A percentile compares a stretch with the other conserved stretches of the same genome.
phyloP scores from a whole-genome alignment of 768 basidiomycete genomes.

The Podaxis pistillaris region DNA sequence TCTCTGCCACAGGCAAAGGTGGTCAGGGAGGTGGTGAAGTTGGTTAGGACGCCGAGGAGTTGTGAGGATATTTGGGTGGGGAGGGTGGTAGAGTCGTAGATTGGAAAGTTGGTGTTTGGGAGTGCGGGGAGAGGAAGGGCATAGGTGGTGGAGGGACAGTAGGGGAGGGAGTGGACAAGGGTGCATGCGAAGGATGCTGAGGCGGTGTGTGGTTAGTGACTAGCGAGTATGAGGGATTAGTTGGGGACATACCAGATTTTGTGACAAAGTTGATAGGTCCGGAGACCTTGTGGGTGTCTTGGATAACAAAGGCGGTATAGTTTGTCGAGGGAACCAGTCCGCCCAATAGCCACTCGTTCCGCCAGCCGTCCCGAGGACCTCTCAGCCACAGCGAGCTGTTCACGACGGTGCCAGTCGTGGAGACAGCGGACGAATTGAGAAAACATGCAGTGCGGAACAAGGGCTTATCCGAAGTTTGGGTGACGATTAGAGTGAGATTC shows the following conservation, averaged over 20 bases:
- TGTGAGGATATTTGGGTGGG: conserved; percentile 31
- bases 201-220: too few species aligned
- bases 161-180: conserved; percentile 68
- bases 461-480: conserved; percentile 42
- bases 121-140: conserved; percentile 64
- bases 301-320: conserved; percentile 72
- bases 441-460: conserved; percentile 61
- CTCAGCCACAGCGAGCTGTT: conserved; percentile 57
- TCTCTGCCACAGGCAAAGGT: conserved; percentile 81
- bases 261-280: conserved; percentile 73
- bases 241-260: conserved; percentile 43
- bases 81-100: conserved; percentile 8
- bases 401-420: conserved; percentile 35
- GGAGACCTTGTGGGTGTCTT: conserved; percentile 54
- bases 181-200: conserved; percentile 64
- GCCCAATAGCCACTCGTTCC: conserved; percentile 65
- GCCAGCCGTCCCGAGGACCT: conserved; percentile 52
- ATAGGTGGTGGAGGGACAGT: conserved; percentile 70
- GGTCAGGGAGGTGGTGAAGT: conserved; percentile 71
- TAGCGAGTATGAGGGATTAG: too few species aligned
- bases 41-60: conserved; percentile 57
- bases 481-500: conserved; percentile 55
- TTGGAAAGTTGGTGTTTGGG: conserved; percentile 21
- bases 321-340: conserved; percentile 66
- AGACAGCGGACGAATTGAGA: conserved; percentile 31